phyloP scores from a whole-genome alignment of 2,329 filamentous ascomycete species.

The Ustulina deusta region DNA sequence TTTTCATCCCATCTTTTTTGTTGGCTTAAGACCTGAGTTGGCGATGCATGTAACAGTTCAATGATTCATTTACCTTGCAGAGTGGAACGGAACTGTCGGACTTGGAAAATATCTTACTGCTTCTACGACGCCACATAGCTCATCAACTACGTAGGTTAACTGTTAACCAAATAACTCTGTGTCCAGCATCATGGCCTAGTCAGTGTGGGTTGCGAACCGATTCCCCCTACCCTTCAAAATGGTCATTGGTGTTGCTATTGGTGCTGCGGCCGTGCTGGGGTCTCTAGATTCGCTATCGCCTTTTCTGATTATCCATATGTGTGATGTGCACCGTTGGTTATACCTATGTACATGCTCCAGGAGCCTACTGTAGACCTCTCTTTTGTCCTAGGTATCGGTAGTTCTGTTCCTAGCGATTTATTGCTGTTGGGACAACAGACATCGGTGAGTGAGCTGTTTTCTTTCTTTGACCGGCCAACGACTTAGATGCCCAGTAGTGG shows the following conservation, averaged over 20 bases:
- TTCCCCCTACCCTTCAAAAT: not conserved
- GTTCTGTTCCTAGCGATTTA: not conserved
- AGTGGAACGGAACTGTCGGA: constrained; percentile 10
- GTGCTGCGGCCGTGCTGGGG: constrained; percentile 9
- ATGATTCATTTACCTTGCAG: not conserved
- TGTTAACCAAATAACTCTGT: not conserved
- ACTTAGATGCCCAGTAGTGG: constrained; percentile 10
- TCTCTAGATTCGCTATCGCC: constrained; percentile 12
- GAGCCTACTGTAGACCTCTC: not conserved
- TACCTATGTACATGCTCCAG: constrained; percentile 8
- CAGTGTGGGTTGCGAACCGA: constrained; percentile 4
- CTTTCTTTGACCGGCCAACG: constrained; percentile 36
- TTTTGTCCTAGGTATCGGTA: not conserved
- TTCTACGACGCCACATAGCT: constrained; percentile 14
- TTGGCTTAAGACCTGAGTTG: constrained; percentile 16
- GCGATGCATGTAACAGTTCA: constrained; percentile 12
- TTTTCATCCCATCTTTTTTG: not conserved
- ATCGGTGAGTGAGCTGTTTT: constrained; percentile 34
- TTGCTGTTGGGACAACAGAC: constrained; percentile 23
- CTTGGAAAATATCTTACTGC: constrained; percentile 18
- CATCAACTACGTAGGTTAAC: not conserved
- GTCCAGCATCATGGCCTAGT: constrained; percentile 16
- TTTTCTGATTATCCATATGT: constrained; percentile 8
- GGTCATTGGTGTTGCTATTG: constrained; percentile 8
- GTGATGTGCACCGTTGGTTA: constrained; percentile 3